Conservation (phyloP, 2,329 filamentous ascomycete species). For the Nannizzia gypsea region DNA sequence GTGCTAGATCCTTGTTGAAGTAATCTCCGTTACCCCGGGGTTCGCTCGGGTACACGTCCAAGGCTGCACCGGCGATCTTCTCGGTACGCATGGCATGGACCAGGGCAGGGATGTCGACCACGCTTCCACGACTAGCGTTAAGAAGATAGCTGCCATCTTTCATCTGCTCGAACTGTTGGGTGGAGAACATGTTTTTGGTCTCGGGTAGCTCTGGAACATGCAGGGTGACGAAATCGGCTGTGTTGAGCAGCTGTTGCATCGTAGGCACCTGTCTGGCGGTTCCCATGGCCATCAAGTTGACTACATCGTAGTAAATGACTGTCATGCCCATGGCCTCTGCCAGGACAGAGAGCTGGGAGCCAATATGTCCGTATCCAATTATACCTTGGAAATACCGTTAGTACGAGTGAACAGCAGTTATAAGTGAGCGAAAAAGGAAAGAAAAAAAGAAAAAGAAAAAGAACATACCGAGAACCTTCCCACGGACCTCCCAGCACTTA, state of each 20-base stretch:
- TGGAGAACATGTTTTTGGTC: slow-evolving; percentile 85
- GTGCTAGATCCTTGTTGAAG: slow-evolving; percentile 73
- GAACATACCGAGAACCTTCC: slow-evolving; percentile 72
- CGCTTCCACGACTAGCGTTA: slow-evolving; percentile 86
- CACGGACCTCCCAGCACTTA: slow-evolving; percentile 95
- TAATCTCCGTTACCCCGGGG: slow-evolving; percentile 90
- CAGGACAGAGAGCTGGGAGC: slow-evolving; percentile 85
- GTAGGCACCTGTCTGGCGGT: slow-evolving; percentile 72
- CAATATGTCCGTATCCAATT: slow-evolving; percentile 94
- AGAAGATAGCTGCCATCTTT: slow-evolving; percentile 87
- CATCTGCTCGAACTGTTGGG: slow-evolving; percentile 70
- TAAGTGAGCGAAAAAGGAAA: background rate
- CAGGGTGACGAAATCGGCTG: slow-evolving; percentile 83
- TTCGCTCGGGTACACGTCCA: slow-evolving; percentile 93
- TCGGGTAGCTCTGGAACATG: slow-evolving; percentile 91
- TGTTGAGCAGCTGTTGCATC: slow-evolving; percentile 61
- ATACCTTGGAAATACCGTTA: slow-evolving; percentile 47
- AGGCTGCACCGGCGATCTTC: slow-evolving; percentile 83
- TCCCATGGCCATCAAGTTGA: slow-evolving; percentile 89
- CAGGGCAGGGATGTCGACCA: slow-evolving; percentile 86
- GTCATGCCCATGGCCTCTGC: slow-evolving; percentile 97
- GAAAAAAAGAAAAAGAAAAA: background rate
- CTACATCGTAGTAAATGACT: slow-evolving; percentile 92
- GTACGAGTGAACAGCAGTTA: background rate
- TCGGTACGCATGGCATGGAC: slow-evolving; percentile 76